Percentiles rank a stretch among this genome's conserved stretches.
Conservation (phyloP, 2,329 filamentous ascomycete species). For the Magnaporthiopsis rhizophila region DNA sequence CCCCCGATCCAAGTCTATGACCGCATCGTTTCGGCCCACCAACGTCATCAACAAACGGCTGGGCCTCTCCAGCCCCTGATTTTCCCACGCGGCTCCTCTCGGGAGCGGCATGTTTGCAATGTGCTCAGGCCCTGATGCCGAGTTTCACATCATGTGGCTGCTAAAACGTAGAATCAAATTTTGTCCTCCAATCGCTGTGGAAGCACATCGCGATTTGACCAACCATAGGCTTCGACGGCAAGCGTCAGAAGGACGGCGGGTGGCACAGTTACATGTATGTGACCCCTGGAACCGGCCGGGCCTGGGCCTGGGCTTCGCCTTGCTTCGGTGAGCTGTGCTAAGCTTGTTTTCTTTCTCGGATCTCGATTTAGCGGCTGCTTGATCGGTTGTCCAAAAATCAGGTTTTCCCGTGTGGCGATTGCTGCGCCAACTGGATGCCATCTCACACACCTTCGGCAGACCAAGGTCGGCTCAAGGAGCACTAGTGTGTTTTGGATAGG, state of each 20-base stretch:
- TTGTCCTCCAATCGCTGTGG: too few relatives aligned
- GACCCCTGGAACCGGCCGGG: not conserved
- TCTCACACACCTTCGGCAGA: not conserved
- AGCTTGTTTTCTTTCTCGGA: not conserved
- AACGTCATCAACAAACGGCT: conserved; percentile 2
- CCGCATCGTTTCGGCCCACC: not conserved
- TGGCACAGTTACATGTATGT: not conserved
- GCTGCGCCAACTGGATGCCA: not conserved
- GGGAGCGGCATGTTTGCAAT: not conserved
- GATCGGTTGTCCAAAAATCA: not conserved
- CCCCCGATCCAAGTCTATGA: conserved; percentile 2
- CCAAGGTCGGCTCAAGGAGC: too few relatives aligned
- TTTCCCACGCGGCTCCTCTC: not conserved
- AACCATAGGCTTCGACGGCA: too few relatives aligned
- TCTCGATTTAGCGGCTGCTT: not conserved
- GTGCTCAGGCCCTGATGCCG: too few relatives aligned
- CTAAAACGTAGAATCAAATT: not conserved
- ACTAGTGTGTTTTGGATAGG: not conserved
- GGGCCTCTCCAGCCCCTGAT: not conserved
- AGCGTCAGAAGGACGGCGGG: not conserved
- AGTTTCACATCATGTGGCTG: not conserved
- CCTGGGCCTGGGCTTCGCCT: not conserved
- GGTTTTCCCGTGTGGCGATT: not conserved
- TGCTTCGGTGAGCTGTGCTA: not conserved
- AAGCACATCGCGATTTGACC: too few relatives aligned